A percentile compares a stretch with the other conserved stretches of the same genome.
Conservation (phyloP, 257 asterid species). For the Ligustrum vulgare region DNA sequence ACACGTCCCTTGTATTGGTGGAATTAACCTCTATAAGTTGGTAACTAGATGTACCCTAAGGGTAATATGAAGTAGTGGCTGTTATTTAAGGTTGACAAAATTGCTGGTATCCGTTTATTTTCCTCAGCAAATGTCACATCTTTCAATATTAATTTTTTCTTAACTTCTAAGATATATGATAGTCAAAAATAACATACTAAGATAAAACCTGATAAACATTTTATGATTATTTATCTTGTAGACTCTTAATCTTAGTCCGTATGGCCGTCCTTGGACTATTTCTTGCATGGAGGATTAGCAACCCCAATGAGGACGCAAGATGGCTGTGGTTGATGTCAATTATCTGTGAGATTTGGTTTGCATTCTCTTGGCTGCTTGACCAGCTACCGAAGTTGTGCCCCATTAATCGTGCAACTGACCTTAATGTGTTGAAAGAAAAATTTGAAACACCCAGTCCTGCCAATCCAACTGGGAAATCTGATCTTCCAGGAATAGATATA, state of each 20-base stretch:
- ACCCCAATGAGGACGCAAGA: constrained; percentile 24
- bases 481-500: constrained; percentile 19
- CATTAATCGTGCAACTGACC: constrained; percentile 24
- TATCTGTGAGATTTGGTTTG: constrained; percentile 26
- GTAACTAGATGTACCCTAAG: not conserved
- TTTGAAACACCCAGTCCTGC: constrained; percentile 20
- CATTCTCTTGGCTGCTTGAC: constrained; percentile 27
- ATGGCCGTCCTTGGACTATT: constrained; percentile 15
- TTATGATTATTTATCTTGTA: not conserved
- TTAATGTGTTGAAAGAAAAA: constrained; percentile 13
- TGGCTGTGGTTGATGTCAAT: constrained; percentile 28
- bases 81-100: not conserved
- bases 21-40: not conserved
- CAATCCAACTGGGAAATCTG: constrained; percentile 26
- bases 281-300: constrained; percentile 18
- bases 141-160: not conserved
- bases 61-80: not conserved
- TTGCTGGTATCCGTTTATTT: not conserved
- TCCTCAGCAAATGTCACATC: not conserved
- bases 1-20: not conserved
- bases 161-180: no score
- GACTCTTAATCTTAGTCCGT: constrained; percentile 19
- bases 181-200: not conserved
- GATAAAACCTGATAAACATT: not conserved
- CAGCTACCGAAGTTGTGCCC: constrained; percentile 26